Percentiles rank a stretch among this genome's conserved stretches.
Conservation (phyloP, 345 rosid species). For the Populus tremula region DNA sequence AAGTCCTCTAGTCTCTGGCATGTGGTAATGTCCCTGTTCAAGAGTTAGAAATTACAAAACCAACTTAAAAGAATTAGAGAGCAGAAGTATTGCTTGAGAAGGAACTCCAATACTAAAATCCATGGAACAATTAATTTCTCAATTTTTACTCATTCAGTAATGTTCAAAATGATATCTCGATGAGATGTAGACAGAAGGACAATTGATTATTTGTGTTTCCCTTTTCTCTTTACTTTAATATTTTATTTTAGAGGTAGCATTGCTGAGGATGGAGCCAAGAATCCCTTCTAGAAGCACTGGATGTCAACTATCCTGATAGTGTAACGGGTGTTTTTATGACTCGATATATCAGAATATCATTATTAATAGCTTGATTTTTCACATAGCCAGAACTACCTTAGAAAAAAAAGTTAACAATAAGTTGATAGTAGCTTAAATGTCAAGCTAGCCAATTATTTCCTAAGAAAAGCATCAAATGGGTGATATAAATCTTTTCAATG, state of each 20-base stretch:
- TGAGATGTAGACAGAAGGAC: neutral
- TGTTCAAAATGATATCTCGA: neutral
- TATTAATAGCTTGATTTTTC: neutral
- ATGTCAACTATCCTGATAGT: neutral
- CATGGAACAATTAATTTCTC: neutral
- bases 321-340: neutral
- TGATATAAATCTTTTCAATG: neutral
- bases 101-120: neutral
- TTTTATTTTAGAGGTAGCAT: neutral
- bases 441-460: neutral
- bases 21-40: slow-evolving; percentile 89
- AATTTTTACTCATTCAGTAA: neutral
- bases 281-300: neutral
- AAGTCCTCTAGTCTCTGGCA: slow-evolving; percentile 99
- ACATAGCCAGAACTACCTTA: neutral
- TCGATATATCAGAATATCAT: neutral
- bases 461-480: neutral
- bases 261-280: neutral
- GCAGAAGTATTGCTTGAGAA: neutral
- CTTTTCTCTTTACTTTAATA: neutral
- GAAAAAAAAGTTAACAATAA: neutral
- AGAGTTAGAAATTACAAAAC: slow-evolving; percentile 11
- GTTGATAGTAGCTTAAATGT: neutral
- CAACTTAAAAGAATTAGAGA: slow-evolving; percentile 3
- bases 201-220: neutral